phyloP scores from a whole-genome alignment of 148 eudicot species.

The Tetragonia tetragonoides region DNA sequence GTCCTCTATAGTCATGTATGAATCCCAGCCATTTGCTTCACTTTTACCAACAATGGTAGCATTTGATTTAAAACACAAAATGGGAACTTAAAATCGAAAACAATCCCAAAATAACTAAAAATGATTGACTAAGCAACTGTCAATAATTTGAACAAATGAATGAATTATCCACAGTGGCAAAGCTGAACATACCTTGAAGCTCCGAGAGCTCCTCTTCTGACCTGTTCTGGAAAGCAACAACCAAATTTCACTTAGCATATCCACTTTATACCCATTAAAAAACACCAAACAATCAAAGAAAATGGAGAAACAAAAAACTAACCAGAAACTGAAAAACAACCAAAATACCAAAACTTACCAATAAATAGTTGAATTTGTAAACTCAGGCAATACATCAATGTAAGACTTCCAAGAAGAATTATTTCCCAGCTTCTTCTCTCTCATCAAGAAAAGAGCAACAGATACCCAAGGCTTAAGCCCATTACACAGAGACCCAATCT shows the following conservation, averaged over 20 bases:
- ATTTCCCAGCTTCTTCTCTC: conserved; percentile 52
- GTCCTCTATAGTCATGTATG: neutral
- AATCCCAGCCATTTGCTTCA: neutral
- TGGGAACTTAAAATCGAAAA: neutral
- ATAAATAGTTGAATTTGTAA: conserved; percentile 77
- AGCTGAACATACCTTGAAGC: conserved; percentile 67
- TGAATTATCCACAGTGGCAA: neutral
- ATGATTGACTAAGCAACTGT: too few species aligned
- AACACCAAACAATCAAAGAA: neutral
- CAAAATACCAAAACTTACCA: conserved; percentile 59
- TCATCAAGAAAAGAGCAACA: conserved; percentile 79
- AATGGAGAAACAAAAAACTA: neutral
- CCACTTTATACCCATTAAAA: neutral
- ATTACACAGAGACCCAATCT: conserved; percentile 65
- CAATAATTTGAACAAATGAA: conserved; percentile 6
- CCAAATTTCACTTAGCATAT: conserved; percentile 31
- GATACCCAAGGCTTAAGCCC: conserved; percentile 90
- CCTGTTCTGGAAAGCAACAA: conserved; percentile 77
- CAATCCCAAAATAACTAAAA: too few species aligned
- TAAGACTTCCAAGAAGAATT: conserved; percentile 63
- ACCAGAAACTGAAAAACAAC: conserved; percentile 1
- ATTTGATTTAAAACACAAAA: neutral
- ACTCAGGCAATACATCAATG: conserved; percentile 65
- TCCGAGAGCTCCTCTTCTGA: conserved; percentile 93
- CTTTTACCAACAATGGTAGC: neutral